Conservation (phyloP, 139 green algal species). For the Chlorella sorokiniana region DNA sequence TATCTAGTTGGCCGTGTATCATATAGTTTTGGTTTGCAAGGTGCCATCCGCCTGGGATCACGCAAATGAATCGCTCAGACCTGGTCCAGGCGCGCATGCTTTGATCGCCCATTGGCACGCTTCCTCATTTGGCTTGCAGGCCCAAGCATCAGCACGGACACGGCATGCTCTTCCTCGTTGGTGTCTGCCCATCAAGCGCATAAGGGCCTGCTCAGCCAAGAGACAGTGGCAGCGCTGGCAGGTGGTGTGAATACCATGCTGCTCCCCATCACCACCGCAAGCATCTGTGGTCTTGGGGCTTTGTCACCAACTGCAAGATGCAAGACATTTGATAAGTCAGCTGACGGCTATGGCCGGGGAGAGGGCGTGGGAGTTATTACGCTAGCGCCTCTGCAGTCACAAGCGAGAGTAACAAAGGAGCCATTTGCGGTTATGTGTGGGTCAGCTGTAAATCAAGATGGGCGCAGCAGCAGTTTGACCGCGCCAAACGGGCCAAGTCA, state of each 20-base stretch:
- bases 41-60: conserved; percentile 2
- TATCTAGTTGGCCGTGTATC: conserved; percentile 39
- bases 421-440: conserved; percentile 29
- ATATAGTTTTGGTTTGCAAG: background rate
- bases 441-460: conserved; percentile 57
- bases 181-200: conserved; percentile 66
- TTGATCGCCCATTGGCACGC: background rate
- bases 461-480: conserved; percentile 53
- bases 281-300: conserved; percentile 33
- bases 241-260: conserved; percentile 45
- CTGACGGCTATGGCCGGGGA: conserved; percentile 58
- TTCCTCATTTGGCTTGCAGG: background rate
- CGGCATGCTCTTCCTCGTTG: conserved; percentile 86
- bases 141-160: conserved; percentile 47
- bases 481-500: conserved; percentile 62
- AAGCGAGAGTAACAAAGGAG: background rate
- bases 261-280: conserved; percentile 26
- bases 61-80: no score
- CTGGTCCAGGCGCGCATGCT: background rate
- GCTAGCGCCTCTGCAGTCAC: background rate
- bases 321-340: conserved; percentile 54
- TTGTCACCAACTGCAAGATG: conserved; percentile 43
- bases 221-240: conserved; percentile 33
- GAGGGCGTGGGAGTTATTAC: conserved; percentile 36
- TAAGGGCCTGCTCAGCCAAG: conserved; percentile 21